These are phyloP conservation scores for Iodosphaeria phyllophila DNA, from an alignment of 2,329 filamentous ascomycete genomes.

Conservation along the genomic window DNA sequence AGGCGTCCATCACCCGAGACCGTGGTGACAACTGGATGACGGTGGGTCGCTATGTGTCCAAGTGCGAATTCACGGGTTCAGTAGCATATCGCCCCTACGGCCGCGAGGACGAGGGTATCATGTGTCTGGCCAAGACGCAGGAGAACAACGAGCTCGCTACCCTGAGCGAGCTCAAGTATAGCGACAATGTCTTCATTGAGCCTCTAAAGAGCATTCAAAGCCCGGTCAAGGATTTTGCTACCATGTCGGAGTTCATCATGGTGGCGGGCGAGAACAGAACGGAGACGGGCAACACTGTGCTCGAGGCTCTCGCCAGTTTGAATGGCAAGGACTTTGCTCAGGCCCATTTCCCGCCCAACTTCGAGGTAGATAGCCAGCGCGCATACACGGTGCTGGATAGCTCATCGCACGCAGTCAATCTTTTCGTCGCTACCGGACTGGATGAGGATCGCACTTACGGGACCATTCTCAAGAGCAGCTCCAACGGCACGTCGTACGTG, in stretches of 20 bases:
- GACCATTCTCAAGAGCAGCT: constrained; percentile 92
- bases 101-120: constrained; percentile 23
- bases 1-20: constrained; percentile 62
- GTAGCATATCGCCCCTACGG: constrained; percentile 31
- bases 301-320: constrained; percentile 67
- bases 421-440: constrained; percentile 72
- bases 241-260: constrained; percentile 92
- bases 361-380: constrained; percentile 58
- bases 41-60: constrained; percentile 53
- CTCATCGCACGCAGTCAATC: constrained; percentile 81
- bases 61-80: constrained; percentile 72
- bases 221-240: constrained; percentile 71
- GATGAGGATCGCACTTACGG: constrained; percentile 51
- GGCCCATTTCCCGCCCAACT: constrained; percentile 72
- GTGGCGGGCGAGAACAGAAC: constrained; percentile 62
- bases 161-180: constrained; percentile 53
- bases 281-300: constrained; percentile 44
- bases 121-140: constrained; percentile 43
- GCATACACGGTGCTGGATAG: constrained; percentile 91
- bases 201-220: constrained; percentile 42
- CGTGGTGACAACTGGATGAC: constrained; percentile 66
- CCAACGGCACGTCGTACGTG: constrained; percentile 90
- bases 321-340: constrained; percentile 70
- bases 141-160: constrained; percentile 46
- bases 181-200: constrained; percentile 57